Evolutionary conservation across 768 basidiomycete genomes (phyloP).

Genomic region (Fomitopsis pulvina): DNA sequence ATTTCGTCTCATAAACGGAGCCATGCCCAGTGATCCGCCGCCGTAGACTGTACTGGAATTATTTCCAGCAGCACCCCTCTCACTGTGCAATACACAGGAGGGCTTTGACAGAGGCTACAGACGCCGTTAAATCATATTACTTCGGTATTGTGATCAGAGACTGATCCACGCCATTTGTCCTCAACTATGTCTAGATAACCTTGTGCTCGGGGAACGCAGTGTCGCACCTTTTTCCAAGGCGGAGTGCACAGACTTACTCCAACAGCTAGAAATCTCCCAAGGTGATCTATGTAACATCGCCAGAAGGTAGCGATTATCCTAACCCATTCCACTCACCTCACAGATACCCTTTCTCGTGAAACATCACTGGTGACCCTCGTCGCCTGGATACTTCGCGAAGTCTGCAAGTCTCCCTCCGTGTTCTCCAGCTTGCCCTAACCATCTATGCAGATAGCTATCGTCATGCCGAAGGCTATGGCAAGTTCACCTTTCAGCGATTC

Average conservation of each 20-base stretch:
- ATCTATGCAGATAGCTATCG: constrained; percentile 32
- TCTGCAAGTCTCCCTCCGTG: constrained; percentile 24
- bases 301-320: neutral
- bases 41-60: constrained; percentile 47
- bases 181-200: constrained; percentile 36
- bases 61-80: constrained; percentile 40
- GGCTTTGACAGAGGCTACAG: constrained; percentile 39
- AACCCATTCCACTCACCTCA: neutral
- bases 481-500: constrained; percentile 24
- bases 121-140: constrained; percentile 46
- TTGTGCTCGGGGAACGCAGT: constrained; percentile 37
- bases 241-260: constrained; percentile 45
- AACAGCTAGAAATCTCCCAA: constrained; percentile 18
- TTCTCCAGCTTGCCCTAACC: neutral
- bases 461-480: constrained; percentile 38
- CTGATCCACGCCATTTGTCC: constrained; percentile 1
- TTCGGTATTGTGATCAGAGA: constrained; percentile 19
- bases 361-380: constrained; percentile 37
- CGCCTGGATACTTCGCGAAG: constrained; percentile 44
- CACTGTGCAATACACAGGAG: constrained; percentile 36
- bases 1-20: neutral
- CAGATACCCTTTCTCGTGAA: neutral
- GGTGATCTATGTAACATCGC: constrained; percentile 2
- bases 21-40: constrained; percentile 32
- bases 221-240: constrained; percentile 46